Conservation (phyloP, 108 stramenopile genomes). For the Pelagomonas calceolata region DNA sequence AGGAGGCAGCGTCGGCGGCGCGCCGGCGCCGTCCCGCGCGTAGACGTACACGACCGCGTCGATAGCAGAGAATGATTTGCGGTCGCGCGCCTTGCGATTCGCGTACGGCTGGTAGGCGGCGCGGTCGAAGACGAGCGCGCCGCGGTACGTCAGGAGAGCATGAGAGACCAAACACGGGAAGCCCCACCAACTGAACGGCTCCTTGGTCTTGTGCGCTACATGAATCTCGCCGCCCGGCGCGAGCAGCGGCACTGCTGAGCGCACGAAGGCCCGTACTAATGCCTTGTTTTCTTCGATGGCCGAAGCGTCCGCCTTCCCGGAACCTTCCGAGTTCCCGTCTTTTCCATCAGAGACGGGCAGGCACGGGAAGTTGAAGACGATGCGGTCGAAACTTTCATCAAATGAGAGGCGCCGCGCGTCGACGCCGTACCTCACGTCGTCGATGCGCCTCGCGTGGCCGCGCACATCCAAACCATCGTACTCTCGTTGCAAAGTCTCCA, state of each 20-base stretch:
- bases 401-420: slow-evolving; percentile 40
- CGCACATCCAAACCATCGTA: not conserved
- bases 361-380: slow-evolving; percentile 86
- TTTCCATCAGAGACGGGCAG: slow-evolving; percentile 57
- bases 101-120: slow-evolving; percentile 54
- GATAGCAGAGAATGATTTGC: slow-evolving; percentile 69
- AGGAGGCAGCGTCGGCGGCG: no score
- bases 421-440: slow-evolving; percentile 22
- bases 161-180: slow-evolving; percentile 32
- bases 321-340: slow-evolving; percentile 64
- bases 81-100: slow-evolving; percentile 71
- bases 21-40: no score
- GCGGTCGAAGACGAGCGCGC: slow-evolving; percentile 66
- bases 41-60: slow-evolving; percentile 72
- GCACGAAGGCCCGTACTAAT: slow-evolving; percentile 48
- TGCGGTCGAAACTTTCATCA: slow-evolving; percentile 33
- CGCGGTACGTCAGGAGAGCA: slow-evolving; percentile 19
- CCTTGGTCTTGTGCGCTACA: slow-evolving; percentile 77
- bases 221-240: slow-evolving; percentile 51
- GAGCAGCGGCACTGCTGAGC: slow-evolving; percentile 20
- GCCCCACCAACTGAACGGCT: slow-evolving; percentile 75
- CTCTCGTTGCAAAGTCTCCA: not conserved
- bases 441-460: not conserved
- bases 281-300: slow-evolving; percentile 69
- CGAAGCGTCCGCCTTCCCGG: not conserved